Evolutionary conservation across 805 yeast genomes (phyloP), one percentile per base, ranked within the genome.

Genomic region (Saturnispora sanitii): DNA sequence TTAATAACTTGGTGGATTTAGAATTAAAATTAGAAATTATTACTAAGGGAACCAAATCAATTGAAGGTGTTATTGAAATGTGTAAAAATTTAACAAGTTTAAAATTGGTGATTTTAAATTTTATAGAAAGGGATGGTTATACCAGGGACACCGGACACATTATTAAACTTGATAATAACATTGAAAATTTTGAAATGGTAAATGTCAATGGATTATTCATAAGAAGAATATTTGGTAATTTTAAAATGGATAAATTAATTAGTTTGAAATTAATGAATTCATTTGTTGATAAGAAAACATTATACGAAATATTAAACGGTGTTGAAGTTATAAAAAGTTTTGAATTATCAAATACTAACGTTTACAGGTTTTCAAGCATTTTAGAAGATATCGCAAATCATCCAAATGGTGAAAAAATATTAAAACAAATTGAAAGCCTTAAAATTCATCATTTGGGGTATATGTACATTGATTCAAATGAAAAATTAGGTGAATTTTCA

Each of bases 21-120:
- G 16, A 16, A 8, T 20, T 40, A 20, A 23, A 31, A 9, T 15
- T 40, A 13, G 27, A 27, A 3, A 17, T 40, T 16, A 29, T 32
- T 6, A 40, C 39, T 13, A 40, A 40, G 29, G 43, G 43, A 6
- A 40, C 43, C 9, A 40, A 40, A 40, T 34, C 43, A 15, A 40
- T 40, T 26, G 43, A 40, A 36, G 12, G 35, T 9, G 30, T 40
- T 7, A 34, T 40, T 15, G 40, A 35, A 26, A 29, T 30, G 33
- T 35, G 43, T 36, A 19, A n/a, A 15, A 30, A 40, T 13, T 26
- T 40, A 6, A 30, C 33, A 22, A 17, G 8, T 6, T 19, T 40
- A 19, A 26, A 26, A 5, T 31, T 40, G 16, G 31, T 15, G 4
- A 35, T 39, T 28, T 12, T 18, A 27, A 20, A 27, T 4, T 21